Percentiles rank a stretch among this genome's conserved stretches.
Conservation (phyloP, 306 rosid genomes). For the Heteromeles arbutifolia region DNA sequence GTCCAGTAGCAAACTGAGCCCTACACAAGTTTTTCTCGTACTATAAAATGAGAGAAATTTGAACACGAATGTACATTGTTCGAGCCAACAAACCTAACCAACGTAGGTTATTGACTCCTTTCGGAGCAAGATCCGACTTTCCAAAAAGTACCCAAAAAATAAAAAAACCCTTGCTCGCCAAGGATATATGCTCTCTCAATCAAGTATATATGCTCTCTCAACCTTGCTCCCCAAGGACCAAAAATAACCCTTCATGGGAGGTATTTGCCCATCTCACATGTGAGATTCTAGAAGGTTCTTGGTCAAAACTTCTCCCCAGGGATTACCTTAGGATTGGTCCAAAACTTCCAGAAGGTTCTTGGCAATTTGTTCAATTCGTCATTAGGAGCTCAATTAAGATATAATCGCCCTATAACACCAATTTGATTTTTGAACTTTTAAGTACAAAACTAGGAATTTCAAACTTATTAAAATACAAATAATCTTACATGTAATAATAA, state of each 20-base stretch:
- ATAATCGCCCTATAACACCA: not conserved
- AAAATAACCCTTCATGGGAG: not conserved
- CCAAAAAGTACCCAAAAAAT: not conserved
- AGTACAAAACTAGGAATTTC: too few relatives aligned
- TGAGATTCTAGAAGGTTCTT: not conserved
- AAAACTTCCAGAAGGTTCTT: not conserved
- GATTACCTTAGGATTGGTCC: not conserved
- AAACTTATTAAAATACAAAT: not conserved
- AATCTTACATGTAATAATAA: not conserved
- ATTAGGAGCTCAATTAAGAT: not conserved
- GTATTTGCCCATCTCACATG: not conserved
- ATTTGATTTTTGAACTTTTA: not conserved
- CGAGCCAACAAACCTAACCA: not conserved
- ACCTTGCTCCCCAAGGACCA: not conserved
- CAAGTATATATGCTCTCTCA: not conserved
- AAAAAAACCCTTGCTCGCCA: too few relatives aligned
- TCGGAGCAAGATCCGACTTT: slow-evolving; percentile 1
- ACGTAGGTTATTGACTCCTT: not conserved
- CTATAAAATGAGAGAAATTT: too few relatives aligned
- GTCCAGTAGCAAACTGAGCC: too few relatives aligned
- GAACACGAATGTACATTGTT: not conserved
- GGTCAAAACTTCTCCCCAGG: not conserved
- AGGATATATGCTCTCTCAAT: too few relatives aligned
- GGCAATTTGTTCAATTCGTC: not conserved
- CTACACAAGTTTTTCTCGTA: too few relatives aligned